Evolutionary conservation across 495 filamentous ascomycete species (phyloP).

Genomic region (Lophiotrema nucula): DNA sequence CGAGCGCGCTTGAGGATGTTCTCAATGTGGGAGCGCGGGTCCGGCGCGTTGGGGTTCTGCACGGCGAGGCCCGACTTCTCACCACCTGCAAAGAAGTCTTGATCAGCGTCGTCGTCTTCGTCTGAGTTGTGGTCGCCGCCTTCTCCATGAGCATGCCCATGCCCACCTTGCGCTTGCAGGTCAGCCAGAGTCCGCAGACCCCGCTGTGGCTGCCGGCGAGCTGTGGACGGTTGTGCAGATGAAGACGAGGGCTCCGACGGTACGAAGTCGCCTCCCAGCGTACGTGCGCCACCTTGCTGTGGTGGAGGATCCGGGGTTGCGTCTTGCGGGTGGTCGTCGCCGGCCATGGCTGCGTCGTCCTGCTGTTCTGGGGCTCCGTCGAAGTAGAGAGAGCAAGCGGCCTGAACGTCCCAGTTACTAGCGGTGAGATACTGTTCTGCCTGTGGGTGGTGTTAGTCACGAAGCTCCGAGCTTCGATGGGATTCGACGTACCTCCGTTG

Average conservation of each 20-base stretch:
- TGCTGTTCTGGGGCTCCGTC: constrained; percentile 53
- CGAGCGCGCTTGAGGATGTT: constrained; percentile 82
- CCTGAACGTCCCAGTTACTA: constrained; percentile 68
- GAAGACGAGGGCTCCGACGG: constrained; percentile 22
- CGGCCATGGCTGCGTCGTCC: constrained; percentile 38
- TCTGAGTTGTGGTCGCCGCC: constrained; percentile 60
- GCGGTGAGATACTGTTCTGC: constrained; percentile 67
- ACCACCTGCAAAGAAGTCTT: constrained; percentile 89
- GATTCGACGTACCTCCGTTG: constrained; percentile 58
- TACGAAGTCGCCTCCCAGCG: constrained; percentile 28
- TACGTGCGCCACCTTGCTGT: constrained; percentile 29
- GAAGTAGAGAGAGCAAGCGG: constrained; percentile 68
- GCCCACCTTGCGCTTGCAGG: constrained; percentile 46
- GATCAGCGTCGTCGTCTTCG: constrained; percentile 60
- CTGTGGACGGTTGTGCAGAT: constrained; percentile 5
- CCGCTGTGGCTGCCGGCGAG: constrained; percentile 38
- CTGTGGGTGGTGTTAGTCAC: constrained; percentile 45
- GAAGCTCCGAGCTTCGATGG: constrained; percentile 18
- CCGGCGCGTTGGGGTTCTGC: constrained; percentile 68
- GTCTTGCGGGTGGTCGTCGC: constrained; percentile 26
- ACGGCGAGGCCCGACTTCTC: constrained; percentile 96
- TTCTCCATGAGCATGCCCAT: constrained; percentile 49
- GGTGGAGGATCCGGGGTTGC: constrained; percentile 36
- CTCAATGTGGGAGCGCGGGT: constrained; percentile 65
- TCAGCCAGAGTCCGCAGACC: constrained; percentile 59